Conservation (phyloP, 2,329 filamentous ascomycete genomes). For the Penicillium fuscoglaucum region DNA sequence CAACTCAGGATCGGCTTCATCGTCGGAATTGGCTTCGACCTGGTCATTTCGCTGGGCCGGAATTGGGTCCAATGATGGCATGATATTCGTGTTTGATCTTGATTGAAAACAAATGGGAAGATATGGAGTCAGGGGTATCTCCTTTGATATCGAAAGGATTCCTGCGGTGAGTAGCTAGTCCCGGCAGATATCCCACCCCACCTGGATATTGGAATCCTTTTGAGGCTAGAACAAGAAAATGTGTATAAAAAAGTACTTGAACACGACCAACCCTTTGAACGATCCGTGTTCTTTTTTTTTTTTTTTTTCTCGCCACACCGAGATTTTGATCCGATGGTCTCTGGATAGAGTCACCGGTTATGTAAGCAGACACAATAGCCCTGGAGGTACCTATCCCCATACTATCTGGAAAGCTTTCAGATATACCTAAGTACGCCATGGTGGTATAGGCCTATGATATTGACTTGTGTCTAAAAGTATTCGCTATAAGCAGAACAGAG, state of each 20-base stretch:
- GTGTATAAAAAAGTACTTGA: neutral
- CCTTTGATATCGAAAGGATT: neutral
- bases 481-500: neutral
- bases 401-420: neutral
- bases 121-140: slow-evolving; percentile 6
- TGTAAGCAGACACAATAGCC: slow-evolving; percentile 12
- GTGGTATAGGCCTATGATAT: neutral
- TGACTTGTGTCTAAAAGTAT: neutral
- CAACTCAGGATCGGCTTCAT: slow-evolving; percentile 86
- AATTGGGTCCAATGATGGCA: slow-evolving; percentile 24
- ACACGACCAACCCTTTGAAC: neutral
- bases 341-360: slow-evolving; percentile 14
- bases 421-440: neutral
- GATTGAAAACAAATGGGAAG: neutral
- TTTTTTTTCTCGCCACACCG: slow-evolving; percentile 20
- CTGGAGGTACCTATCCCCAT: neutral
- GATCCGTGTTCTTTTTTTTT: neutral
- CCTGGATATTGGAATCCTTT: neutral
- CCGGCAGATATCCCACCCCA: neutral
- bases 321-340: slow-evolving; percentile 18
- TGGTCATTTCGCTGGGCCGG: slow-evolving; percentile 15
- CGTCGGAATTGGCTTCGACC: slow-evolving; percentile 71
- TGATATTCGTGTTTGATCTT: neutral
- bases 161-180: slow-evolving; percentile 3
- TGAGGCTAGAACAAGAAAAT: neutral